Evolutionary conservation across 164 flowering plant species (phyloP).

Genomic region (Nymphaea thermarum): DNA sequence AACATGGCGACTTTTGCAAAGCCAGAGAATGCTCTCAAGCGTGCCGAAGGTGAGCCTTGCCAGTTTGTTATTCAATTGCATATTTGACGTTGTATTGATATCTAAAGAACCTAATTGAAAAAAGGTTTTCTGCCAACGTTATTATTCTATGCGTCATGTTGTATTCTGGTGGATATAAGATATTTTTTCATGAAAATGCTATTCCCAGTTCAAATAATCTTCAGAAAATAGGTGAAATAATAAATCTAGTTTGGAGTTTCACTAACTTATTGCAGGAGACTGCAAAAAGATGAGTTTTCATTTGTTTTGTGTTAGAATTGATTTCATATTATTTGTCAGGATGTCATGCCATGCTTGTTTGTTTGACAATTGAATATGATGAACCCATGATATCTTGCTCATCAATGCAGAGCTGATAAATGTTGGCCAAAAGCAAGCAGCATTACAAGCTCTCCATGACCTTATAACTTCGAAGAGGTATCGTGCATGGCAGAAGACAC

Average conservation of each 20-base stretch:
- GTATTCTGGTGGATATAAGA: no score
- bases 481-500: conserved; percentile 82
- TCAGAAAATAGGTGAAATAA: no score
- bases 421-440: conserved; percentile 95
- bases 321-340: neutral
- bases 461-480: conserved; percentile 83
- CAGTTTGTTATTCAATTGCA: no score
- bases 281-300: no score
- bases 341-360: neutral
- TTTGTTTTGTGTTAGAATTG: neutral
- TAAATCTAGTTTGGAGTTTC: no score
- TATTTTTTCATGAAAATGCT: no score
- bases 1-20: conserved; percentile 19
- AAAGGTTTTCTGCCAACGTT: no score
- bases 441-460: conserved; percentile 78
- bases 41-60: conserved; percentile 17
- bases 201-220: no score
- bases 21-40: conserved; percentile 26
- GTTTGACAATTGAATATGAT: neutral
- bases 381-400: neutral
- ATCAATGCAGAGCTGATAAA: conserved; percentile 68
- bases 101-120: no score
- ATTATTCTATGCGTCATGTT: no score
- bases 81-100: no score
- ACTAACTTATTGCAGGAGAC: no score